These are phyloP conservation scores for Aspergillus cejpii DNA, from an alignment of 2,329 filamentous ascomycete species.

Conservation along the genomic window DNA sequence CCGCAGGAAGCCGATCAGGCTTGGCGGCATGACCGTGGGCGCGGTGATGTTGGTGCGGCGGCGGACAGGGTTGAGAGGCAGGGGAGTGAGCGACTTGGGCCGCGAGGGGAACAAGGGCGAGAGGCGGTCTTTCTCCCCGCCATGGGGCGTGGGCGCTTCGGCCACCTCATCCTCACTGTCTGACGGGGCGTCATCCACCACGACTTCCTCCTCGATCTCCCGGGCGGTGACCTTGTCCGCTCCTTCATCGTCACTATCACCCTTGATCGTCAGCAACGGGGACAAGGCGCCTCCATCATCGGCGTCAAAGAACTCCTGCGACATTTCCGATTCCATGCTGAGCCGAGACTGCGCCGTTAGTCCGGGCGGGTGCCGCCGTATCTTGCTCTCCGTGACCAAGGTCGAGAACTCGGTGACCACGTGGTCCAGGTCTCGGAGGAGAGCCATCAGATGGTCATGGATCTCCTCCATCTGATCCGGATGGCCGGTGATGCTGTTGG, in stretches of 20 bases:
- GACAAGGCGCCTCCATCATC: slow-evolving; percentile 57
- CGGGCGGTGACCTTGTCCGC: slow-evolving; percentile 38
- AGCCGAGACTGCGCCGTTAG: slow-evolving; percentile 52
- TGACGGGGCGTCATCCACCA: slow-evolving; percentile 54
- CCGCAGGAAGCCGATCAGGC: slow-evolving; percentile 84
- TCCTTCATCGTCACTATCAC: slow-evolving; percentile 62
- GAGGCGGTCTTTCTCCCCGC: slow-evolving; percentile 29
- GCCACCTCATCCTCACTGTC: slow-evolving; percentile 52
- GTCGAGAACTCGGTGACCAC: slow-evolving; percentile 76
- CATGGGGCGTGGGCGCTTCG: slow-evolving; percentile 35
- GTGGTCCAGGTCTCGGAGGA: slow-evolving; percentile 77
- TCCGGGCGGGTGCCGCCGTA: slow-evolving; percentile 55
- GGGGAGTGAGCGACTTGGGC: slow-evolving; percentile 67
- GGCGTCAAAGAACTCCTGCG: slow-evolving; percentile 93
- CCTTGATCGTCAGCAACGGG: slow-evolving; percentile 68
- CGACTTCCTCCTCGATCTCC: slow-evolving; percentile 53
- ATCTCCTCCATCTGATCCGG: slow-evolving; percentile 57
- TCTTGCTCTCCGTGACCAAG: slow-evolving; percentile 71
- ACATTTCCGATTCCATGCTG: slow-evolving; percentile 75
- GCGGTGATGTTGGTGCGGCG: slow-evolving; percentile 65
- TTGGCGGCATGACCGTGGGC: slow-evolving; percentile 74
- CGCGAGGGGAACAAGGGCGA: slow-evolving; percentile 63
- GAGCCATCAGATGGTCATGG: slow-evolving; percentile 72
- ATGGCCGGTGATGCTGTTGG: slow-evolving; percentile 28
- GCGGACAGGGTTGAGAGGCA: slow-evolving; percentile 62